Conservation (phyloP, 1,284 basidiomycete species). For the Malassezia caprae region DNA sequence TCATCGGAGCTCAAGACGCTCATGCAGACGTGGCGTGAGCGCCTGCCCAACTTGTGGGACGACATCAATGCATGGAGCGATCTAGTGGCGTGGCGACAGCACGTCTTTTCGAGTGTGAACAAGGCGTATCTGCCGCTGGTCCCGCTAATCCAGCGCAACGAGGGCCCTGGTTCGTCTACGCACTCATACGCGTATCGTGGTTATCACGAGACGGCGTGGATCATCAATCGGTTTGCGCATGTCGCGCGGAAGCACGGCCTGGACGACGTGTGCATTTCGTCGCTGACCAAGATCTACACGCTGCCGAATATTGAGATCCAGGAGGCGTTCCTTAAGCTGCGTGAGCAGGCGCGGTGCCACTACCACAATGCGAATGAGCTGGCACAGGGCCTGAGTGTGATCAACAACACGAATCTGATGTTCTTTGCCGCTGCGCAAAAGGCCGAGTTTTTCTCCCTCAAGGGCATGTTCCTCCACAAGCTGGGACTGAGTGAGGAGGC, state of each 20-base stretch:
- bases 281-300: constrained; percentile 94
- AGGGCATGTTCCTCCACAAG: constrained; percentile 95
- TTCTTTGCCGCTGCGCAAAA: constrained; percentile 93
- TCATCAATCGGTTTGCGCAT: constrained; percentile 99
- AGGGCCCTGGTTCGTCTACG: constrained; percentile 51
- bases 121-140: constrained; percentile 81
- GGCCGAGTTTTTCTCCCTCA: constrained; percentile 97
- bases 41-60: constrained; percentile 88
- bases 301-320: constrained; percentile 99
- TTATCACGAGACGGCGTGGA: constrained; percentile 99
- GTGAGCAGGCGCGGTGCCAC: constrained; percentile 98
- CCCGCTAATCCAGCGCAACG: constrained; percentile 50
- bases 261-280: constrained; percentile 87
- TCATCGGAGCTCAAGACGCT: constrained; percentile 78
- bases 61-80: constrained; percentile 99
- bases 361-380: constrained; percentile 92
- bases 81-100: constrained; percentile 93
- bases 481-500: constrained; percentile 81
- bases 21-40: constrained; percentile 73
- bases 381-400: constrained; percentile 86
- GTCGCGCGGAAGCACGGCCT: constrained; percentile 95
- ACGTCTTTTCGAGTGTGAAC: constrained; percentile 82
- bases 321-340: constrained; percentile 94
- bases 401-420: constrained; percentile 98
- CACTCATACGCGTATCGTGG: constrained; percentile 86